These are phyloP conservation scores for Claviceps pazoutovae DNA, from an alignment of 2,329 filamentous ascomycete species.

Conservation along the genomic window DNA sequence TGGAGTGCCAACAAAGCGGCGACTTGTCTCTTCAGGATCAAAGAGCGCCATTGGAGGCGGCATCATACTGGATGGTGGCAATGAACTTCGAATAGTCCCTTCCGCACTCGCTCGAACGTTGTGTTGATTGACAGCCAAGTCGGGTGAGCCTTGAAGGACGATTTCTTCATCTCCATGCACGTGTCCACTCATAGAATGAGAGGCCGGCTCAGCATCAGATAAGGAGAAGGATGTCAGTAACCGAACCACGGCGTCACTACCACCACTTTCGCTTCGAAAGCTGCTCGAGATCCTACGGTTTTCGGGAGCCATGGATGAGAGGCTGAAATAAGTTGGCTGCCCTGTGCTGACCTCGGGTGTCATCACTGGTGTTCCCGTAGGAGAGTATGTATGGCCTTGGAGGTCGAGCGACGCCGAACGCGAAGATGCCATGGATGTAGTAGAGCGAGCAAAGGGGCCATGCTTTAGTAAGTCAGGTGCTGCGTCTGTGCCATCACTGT, in stretches of 20 bases:
- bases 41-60: constrained; percentile 89
- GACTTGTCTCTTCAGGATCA: constrained; percentile 83
- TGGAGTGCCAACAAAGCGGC: constrained; percentile 89
- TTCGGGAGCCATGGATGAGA: constrained; percentile 42
- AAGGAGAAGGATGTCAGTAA: constrained; percentile 74
- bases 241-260: constrained; percentile 69
- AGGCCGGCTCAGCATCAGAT: constrained; percentile 39
- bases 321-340: constrained; percentile 87
- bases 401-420: constrained; percentile 89
- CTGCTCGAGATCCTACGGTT: constrained; percentile 55
- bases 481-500: constrained; percentile 60
- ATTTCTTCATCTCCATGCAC: constrained; percentile 63
- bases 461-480: constrained; percentile 86
- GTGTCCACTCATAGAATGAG: constrained; percentile 30
- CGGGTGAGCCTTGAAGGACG: constrained; percentile 62
- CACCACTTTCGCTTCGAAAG: constrained; percentile 81
- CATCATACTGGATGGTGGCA: constrained; percentile 53
- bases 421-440: constrained; percentile 71
- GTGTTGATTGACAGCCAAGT: constrained; percentile 39
- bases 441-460: constrained; percentile 72
- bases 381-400: constrained; percentile 58
- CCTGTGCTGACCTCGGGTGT: constrained; percentile 56
- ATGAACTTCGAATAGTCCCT: constrained; percentile 18
- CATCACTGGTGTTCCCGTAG: constrained; percentile 72
- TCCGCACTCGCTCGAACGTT: constrained; percentile 20